Conservation (phyloP, 2,329 filamentous ascomycete species). For the Fusarium pininemorale region DNA sequence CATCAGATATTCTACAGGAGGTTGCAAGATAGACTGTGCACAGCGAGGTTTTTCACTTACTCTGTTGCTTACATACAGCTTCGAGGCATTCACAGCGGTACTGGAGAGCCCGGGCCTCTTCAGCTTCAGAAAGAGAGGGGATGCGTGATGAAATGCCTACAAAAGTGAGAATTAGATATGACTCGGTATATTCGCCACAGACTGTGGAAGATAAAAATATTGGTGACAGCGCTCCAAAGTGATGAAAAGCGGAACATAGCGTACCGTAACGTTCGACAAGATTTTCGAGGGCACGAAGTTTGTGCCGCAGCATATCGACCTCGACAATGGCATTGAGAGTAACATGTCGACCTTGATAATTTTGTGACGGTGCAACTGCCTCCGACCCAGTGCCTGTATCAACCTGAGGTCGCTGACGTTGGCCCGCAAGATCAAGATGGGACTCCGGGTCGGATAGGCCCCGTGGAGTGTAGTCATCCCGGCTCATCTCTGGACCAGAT, state of each 20-base stretch:
- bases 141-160: constrained; percentile 46
- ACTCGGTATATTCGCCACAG: not conserved
- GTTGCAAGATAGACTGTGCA: not conserved
- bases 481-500: constrained; percentile 44
- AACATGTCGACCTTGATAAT: constrained; percentile 58
- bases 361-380: constrained; percentile 58
- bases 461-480: constrained; percentile 45
- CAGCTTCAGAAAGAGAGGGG: constrained; percentile 61
- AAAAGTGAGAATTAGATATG: constrained; percentile 27
- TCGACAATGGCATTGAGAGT: constrained; percentile 59
- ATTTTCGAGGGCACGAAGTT: constrained; percentile 59
- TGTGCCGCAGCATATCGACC: constrained; percentile 65
- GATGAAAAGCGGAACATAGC: constrained; percentile 25
- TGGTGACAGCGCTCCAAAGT: constrained; percentile 13
- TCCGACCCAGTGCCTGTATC: constrained; percentile 61
- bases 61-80: constrained; percentile 55
- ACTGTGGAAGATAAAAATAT: constrained; percentile 6
- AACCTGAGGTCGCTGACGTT: constrained; percentile 58
- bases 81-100: constrained; percentile 69
- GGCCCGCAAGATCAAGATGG: constrained; percentile 46
- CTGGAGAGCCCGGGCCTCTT: constrained; percentile 66
- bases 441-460: constrained; percentile 45
- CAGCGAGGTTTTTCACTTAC: constrained; percentile 35
- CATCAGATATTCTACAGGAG: not conserved
- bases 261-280: constrained; percentile 62